Conservation (phyloP, 805 yeast species). For the Ogataea populi-albae region DNA sequence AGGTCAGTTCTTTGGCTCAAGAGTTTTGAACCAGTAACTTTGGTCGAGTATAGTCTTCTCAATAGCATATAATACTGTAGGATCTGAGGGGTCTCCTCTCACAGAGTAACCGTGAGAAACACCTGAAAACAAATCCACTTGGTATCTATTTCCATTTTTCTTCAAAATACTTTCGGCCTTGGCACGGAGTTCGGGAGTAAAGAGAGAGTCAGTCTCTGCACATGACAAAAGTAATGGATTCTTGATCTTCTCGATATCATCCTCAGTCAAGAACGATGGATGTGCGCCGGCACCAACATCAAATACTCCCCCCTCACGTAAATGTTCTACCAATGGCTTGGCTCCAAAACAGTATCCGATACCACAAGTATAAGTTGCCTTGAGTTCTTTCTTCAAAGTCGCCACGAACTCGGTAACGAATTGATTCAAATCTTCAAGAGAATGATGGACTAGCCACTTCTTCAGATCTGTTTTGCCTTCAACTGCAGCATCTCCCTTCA, state of each 20-base stretch:
- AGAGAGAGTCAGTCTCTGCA: conserved; percentile 67
- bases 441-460: conserved; percentile 44
- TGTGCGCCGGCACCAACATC: conserved; percentile 77
- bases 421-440: conserved; percentile 44
- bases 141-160: conserved; percentile 54
- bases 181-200: conserved; percentile 61
- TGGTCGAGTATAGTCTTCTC: conserved; percentile 60
- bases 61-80: conserved; percentile 58
- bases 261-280: conserved; percentile 69
- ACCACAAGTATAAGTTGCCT: conserved; percentile 50
- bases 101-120: conserved; percentile 76
- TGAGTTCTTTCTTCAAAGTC: conserved; percentile 40
- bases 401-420: conserved; percentile 48
- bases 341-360: conserved; percentile 89
- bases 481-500: conserved; percentile 52
- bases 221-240: conserved; percentile 70
- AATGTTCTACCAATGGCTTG: conserved; percentile 56
- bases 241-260: conserved; percentile 56
- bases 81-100: conserved; percentile 65
- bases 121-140: conserved; percentile 59
- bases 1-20: conserved; percentile 23
- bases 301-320: conserved; percentile 34
- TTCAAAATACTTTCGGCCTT: conserved; percentile 50
- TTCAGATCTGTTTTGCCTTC: conserved; percentile 19
- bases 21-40: conserved; percentile 30